Base-by-base conservation (phyloP, 371 early-diverging fungal genomes). In the Parasitella parasitica region DNA sequence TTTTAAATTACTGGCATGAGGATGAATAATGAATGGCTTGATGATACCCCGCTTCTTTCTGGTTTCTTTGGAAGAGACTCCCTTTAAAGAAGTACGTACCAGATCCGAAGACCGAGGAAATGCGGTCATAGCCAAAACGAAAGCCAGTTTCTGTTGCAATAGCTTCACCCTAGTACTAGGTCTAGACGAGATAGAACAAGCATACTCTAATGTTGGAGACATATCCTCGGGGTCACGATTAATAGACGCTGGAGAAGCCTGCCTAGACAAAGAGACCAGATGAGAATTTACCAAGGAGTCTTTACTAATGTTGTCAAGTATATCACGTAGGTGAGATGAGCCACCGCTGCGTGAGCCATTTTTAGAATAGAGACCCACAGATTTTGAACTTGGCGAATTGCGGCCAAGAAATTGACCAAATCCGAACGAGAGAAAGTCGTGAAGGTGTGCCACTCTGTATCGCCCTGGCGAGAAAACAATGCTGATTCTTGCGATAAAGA, bases 331-430 rank as follows among this genome's bases (percentile, higher is more conserved):
- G n/a, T n/a, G n/a, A n/a, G n/a, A 30, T 30, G 32, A 30, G 32
- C 32, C 4, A 30, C 32, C 32, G 32, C 32, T 5, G 32, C 32
- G 4, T 8, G 32, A 8, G 8, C 8, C 8, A 8, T 30, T 30
- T 30, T 30, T 30, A 30, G 8, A 30, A 8, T 30, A 30, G 32
- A 30, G 5, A 30, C 32, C 8, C 8, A 8, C 5, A 30, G 32
- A 30, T 4, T 30, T 30, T 5, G 32, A n/a, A n/a, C n/a, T 30
- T 41, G 49, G 24, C 41, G 3, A 6, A 43, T 56, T 6, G 39
- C 51, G 12, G 35, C 28, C 4, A 63, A 15, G 20, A 68, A 68
- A 13, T 60, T 68, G 39, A 52, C 39, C 30, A 63, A 2, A 1
- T 63, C 64, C 0, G 16, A 8, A 1, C 18, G 9, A 11, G 65